These are phyloP conservation scores for Lentinula detonsa DNA, from an alignment of 768 basidiomycete genomes.

Conservation along the genomic window DNA sequence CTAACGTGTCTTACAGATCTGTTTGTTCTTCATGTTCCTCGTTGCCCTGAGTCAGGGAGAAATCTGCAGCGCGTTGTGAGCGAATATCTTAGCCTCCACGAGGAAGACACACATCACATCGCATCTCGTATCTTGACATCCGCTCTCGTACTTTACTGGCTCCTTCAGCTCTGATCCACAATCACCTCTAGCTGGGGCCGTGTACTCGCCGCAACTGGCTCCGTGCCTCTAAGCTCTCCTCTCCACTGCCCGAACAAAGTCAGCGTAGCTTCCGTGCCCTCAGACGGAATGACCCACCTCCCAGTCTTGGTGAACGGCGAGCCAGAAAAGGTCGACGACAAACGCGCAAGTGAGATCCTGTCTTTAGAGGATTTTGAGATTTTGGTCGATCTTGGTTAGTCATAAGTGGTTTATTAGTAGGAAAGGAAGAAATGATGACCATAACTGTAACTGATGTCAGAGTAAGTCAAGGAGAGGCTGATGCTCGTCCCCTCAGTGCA, in stretches of 20 bases:
- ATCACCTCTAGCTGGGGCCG: conserved; percentile 80
- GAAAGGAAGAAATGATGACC: too few relatives aligned
- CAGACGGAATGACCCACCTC: conserved; percentile 50
- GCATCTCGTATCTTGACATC: conserved; percentile 92
- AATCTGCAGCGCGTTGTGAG: conserved; percentile 54
- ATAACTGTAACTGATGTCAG: too few relatives aligned
- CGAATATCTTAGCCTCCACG: neutral
- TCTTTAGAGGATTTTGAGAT: conserved; percentile 80
- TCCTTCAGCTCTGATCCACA: neutral
- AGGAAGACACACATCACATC: conserved; percentile 76
- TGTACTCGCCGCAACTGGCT: conserved; percentile 88
- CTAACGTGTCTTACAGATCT: conserved; percentile 27
- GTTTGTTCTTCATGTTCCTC: conserved; percentile 53
- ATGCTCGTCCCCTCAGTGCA: too few relatives aligned
- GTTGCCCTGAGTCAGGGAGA: conserved; percentile 52
- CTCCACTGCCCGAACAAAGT: conserved; percentile 77
- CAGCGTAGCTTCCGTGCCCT: conserved; percentile 82
- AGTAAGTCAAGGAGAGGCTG: too few relatives aligned
- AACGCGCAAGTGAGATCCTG: conserved; percentile 79
- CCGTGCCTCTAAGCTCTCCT: conserved; percentile 49
- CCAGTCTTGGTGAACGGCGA: conserved; percentile 90
- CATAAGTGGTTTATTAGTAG: too few relatives aligned
- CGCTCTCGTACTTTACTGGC: conserved; percentile 52
- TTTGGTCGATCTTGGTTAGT: conserved; percentile 77
- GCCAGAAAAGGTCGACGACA: conserved; percentile 84